Evolutionary conservation across 1,139 yeast species (phyloP).

Genomic region (Pneumocystis oryctolagi): DNA sequence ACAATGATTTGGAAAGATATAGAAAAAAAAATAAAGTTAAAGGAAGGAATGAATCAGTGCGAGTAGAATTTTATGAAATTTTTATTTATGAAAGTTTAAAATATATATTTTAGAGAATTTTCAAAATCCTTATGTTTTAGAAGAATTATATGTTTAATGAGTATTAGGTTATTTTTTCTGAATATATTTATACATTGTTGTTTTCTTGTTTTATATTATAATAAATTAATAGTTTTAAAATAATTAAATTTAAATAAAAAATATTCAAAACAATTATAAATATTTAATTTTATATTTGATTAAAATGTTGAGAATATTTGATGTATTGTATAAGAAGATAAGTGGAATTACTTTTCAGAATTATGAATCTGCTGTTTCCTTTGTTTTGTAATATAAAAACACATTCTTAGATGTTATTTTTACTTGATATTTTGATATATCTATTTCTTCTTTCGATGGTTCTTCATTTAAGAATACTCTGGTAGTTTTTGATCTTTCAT

Average conservation of each 20-base stretch:
- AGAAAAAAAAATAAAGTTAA: background rate
- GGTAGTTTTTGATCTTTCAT: constrained; percentile 1
- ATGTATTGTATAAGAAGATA: background rate
- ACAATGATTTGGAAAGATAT: background rate
- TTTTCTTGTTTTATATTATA: background rate
- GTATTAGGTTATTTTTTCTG: background rate
- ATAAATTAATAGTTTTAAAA: background rate
- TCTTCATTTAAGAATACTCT: constrained; percentile 10
- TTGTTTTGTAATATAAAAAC: background rate
- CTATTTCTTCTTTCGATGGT: background rate
- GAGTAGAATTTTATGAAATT: background rate
- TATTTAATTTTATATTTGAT: background rate
- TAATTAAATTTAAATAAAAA: background rate
- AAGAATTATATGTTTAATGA: background rate
- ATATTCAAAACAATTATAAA: background rate
- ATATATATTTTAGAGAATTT: background rate
- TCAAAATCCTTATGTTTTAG: background rate
- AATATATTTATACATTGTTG: background rate
- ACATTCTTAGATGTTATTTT: background rate
- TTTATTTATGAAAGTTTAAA: background rate
- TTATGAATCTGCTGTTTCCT: background rate
- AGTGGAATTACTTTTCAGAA: background rate
- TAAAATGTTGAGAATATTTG: background rate
- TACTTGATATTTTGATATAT: background rate
- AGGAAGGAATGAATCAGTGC: background rate